Conservation (phyloP, 257 asterid species). For the Penstemon davidsonii region DNA sequence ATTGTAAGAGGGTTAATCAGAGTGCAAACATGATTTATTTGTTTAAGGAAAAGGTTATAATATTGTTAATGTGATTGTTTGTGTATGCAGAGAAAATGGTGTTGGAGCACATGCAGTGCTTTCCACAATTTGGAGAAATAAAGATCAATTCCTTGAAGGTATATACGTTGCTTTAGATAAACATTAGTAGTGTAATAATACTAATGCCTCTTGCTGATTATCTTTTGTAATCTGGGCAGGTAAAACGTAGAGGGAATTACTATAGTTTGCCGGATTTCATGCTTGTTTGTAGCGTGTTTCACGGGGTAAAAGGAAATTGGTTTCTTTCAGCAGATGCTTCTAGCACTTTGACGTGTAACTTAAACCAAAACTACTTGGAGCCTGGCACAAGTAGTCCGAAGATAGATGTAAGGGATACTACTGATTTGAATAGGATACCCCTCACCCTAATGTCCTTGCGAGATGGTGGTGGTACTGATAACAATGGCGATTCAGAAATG, state of each 20-base stretch:
- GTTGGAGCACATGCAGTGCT: conserved; percentile 48
- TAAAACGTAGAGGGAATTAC: conserved; percentile 43
- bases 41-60: neutral
- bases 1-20: conserved; percentile 1
- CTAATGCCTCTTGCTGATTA: neutral
- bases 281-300: conserved; percentile 53
- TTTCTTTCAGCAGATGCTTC: conserved; percentile 53
- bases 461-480: conserved; percentile 28
- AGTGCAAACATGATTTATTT: neutral
- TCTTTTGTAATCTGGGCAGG: conserved; percentile 39
- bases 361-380: conserved; percentile 18
- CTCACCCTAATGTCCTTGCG: conserved; percentile 17
- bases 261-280: conserved; percentile 65
- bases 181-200: neutral
- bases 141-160: conserved; percentile 59
- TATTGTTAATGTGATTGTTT: neutral
- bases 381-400: conserved; percentile 24
- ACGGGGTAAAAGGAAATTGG: conserved; percentile 39
- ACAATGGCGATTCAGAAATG: conserved; percentile 28
- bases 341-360: conserved; percentile 4
- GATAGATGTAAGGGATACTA: conserved; percentile 20
- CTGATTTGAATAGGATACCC: conserved; percentile 19
- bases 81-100: conserved; percentile 51
- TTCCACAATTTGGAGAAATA: conserved; percentile 54
- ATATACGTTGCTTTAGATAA: conserved; percentile 19